phyloP scores from a whole-genome alignment of 139 green algal species.

The Chlorella vulgaris region DNA sequence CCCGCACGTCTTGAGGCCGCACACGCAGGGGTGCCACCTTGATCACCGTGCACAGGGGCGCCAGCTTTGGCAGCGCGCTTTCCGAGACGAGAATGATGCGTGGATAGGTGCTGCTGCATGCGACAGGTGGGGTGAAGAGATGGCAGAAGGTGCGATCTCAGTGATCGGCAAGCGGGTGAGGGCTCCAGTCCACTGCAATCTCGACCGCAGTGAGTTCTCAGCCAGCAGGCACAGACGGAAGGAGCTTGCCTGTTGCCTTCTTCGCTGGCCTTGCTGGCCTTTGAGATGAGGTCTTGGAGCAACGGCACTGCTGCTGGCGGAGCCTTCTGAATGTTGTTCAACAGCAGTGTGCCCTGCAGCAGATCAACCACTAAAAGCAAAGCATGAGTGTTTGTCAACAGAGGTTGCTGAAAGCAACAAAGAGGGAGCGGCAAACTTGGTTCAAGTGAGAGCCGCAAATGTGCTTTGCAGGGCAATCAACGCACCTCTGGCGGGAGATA shows the following conservation, averaged over 20 bases:
- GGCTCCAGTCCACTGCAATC: too few relatives aligned
- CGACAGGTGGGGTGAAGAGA: not conserved
- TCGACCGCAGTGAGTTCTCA: too few relatives aligned
- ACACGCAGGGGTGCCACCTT: constrained; percentile 79
- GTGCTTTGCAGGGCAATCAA: not conserved
- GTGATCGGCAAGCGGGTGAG: too few relatives aligned
- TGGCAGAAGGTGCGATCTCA: not conserved
- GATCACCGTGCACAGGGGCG: constrained; percentile 51
- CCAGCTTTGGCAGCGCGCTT: constrained; percentile 35
- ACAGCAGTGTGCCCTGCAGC: constrained; percentile 59
- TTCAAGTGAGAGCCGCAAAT: too few relatives aligned
- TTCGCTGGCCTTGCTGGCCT: not conserved
- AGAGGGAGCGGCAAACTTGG: too few relatives aligned
- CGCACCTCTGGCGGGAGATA: constrained; percentile 39
- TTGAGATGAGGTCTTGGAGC: constrained; percentile 5
- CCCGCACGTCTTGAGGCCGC: constrained; percentile 64
- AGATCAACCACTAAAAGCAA: too few relatives aligned
- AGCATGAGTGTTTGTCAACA: too few relatives aligned
- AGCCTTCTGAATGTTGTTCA: constrained; percentile 75
- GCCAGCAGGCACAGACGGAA: too few relatives aligned
- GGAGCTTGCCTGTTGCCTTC: not conserved
- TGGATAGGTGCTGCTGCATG: not conserved
- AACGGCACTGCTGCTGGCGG: constrained; percentile 22
- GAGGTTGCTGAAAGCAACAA: too few relatives aligned
- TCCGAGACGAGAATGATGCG: constrained; percentile 60